Percentiles rank a stretch among this genome's conserved stretches.
phyloP scores from a whole-genome alignment of 495 filamentous ascomycete genomes.

The Aspergillus diversus region DNA sequence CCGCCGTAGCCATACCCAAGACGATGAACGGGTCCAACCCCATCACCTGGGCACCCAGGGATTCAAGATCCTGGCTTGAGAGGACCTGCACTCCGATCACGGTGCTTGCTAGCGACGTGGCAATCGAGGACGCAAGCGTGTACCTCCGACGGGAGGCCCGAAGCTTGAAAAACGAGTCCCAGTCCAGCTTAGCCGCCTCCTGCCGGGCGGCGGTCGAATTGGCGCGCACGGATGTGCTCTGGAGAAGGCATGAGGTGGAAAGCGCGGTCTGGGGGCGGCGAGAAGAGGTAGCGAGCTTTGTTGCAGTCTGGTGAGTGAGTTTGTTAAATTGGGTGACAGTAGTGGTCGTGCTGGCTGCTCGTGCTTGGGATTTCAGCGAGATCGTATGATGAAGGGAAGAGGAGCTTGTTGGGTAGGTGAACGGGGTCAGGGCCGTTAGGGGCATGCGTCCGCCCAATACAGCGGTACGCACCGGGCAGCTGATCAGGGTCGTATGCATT shows the following conservation, averaged over 20 bases:
- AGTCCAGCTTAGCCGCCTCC: constrained; percentile 63
- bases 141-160: constrained; percentile 81
- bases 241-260: constrained; percentile 31
- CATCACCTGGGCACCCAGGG: constrained; percentile 65
- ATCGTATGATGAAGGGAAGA: constrained; percentile 27
- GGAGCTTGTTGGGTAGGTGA: constrained; percentile 25
- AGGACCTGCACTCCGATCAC: constrained; percentile 65
- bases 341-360: constrained; percentile 26
- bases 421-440: constrained; percentile 26
- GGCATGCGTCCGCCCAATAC: constrained; percentile 33
- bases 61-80: constrained; percentile 66
- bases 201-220: constrained; percentile 40
- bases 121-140: constrained; percentile 74
- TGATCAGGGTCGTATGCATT: constrained; percentile 32
- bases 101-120: constrained; percentile 62
- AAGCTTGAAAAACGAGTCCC: constrained; percentile 92
- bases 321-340: constrained; percentile 1
- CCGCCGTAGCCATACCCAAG: constrained; percentile 73
- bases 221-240: constrained; percentile 40
- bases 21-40: constrained; percentile 86
- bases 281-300: constrained; percentile 22
- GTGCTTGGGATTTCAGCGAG: constrained; percentile 22
- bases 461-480: constrained; percentile 37
- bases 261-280: constrained; percentile 27
- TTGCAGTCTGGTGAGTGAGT: neutral